Conservation (phyloP, 2,329 filamentous ascomycete species). For the Aspergillus vadensis region DNA sequence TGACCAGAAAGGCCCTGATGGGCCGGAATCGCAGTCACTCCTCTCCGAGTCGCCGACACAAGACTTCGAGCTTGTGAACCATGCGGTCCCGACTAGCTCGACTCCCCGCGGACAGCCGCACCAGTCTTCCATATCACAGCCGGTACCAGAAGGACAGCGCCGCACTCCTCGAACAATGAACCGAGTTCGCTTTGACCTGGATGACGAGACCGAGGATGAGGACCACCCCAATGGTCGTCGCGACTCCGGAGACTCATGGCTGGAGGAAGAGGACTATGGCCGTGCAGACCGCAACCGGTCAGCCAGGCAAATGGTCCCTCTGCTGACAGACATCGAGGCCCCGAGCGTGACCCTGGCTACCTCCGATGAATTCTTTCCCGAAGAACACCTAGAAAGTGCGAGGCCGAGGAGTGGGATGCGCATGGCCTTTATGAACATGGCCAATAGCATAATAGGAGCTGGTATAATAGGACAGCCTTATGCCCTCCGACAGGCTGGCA, state of each 20-base stretch:
- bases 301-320: slow-evolving; percentile 59
- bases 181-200: slow-evolving; percentile 73
- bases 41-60: slow-evolving; percentile 34
- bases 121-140: slow-evolving; percentile 47
- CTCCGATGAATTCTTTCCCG: slow-evolving; percentile 57
- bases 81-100: slow-evolving; percentile 24
- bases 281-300: slow-evolving; percentile 42
- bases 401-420: slow-evolving; percentile 82
- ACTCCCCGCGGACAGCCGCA: slow-evolving; percentile 30
- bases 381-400: slow-evolving; percentile 61
- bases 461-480: slow-evolving; percentile 85
- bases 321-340: slow-evolving; percentile 81
- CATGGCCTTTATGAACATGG: slow-evolving; percentile 99
- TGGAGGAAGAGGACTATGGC: slow-evolving; percentile 65
- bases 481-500: slow-evolving; percentile 88
- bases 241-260: slow-evolving; percentile 42
- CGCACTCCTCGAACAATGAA: slow-evolving; percentile 65
- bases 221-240: slow-evolving; percentile 35
- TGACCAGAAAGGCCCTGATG: slow-evolving; percentile 33
- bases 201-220: slow-evolving; percentile 34
- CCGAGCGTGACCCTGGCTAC: slow-evolving; percentile 74
- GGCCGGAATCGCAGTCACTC: slow-evolving; percentile 37
- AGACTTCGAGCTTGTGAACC: slow-evolving; percentile 30
- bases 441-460: slow-evolving; percentile 90
- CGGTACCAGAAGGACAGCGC: slow-evolving; percentile 42